Base-by-base conservation (phyloP, 1,139 yeast genomes). In the Nematodospora anomalae region DNA sequence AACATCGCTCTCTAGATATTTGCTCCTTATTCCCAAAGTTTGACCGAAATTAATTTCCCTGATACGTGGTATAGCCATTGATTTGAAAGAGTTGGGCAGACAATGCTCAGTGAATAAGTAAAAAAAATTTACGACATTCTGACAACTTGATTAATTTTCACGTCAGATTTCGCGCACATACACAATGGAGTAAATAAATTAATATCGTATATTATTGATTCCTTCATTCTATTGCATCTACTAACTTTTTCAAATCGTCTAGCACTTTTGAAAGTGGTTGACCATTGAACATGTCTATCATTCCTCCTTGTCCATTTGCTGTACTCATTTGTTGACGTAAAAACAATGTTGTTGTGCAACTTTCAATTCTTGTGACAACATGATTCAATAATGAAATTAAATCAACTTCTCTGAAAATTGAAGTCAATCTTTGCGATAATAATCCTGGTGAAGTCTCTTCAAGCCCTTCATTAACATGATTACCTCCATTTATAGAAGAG, bases 331-430 rank as follows among this genome's bases (percentile, higher is more conserved):
- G 59, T 46, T 66, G 71, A 44, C 74, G 53, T 39, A 67, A 40
- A 26, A 53, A 58, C 22, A 71, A 51, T 2, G 59, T 50, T 2
- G 68, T 58, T 3, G 68, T 73, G 52, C 78, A 68, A 41, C 74
- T 76, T 51, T 82, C 89, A 35, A 82, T 71, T 50, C 89, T 64
- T 0, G 86, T 79, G 18, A 80, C 76, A 18, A 80, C 58, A 50
- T 80, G 85, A 41, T 79, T 82, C 45, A 82, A 63, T 36, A 80
- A 67, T n/a, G 71, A 62, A 23, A 78, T 59, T 45, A 58, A 44
- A 38, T 73, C 72, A 33, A 60, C 44, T 42, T 60, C 68, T 42
- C 62, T 60, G 43, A 63, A 62, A 23, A 60, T 47, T 4, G 49
- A 35, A 24, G 46, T 53, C 37, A 50, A 43, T 35, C 53, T 49